Percentiles rank a stretch among this genome's conserved stretches.
Evolutionary conservation across 208 protist genomes (phyloP).

Genomic region (Balamuthia mandrillaris): DNA sequence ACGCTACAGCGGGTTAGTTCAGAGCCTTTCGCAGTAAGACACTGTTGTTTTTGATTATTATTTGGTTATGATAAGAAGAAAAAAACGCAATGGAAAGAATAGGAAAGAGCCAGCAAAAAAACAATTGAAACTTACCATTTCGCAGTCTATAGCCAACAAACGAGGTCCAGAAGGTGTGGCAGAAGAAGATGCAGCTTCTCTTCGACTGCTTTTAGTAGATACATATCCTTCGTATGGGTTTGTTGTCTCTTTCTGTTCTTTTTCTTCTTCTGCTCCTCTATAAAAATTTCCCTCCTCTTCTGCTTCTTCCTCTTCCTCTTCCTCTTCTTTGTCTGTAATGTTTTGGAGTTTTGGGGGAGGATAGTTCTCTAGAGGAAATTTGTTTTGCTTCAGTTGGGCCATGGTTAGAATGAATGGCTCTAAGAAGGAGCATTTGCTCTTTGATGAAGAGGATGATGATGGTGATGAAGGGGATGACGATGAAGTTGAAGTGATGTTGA

Average conservation of each 20-base stretch:
- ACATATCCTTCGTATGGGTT: not conserved
- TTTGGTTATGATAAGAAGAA: not conserved
- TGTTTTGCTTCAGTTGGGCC: not conserved
- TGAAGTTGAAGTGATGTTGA: too few species aligned
- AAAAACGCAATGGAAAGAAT: not conserved
- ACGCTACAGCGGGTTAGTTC: conserved; percentile 81
- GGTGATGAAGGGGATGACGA: too few species aligned
- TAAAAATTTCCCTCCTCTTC: too few species aligned
- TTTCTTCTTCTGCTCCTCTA: not conserved
- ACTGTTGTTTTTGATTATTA: conserved; percentile 3
- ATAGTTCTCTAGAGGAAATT: not conserved
- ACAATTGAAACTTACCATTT: conserved; percentile 71
- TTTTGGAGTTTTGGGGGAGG: too few species aligned
- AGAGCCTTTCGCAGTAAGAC: conserved; percentile 65
- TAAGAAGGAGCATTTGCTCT: too few species aligned
- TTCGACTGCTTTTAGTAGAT: not conserved
- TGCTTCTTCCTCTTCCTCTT: too few species aligned
- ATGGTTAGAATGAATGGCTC: not conserved
- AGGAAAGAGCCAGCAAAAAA: not conserved
- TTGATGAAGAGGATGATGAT: too few species aligned
- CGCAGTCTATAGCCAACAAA: conserved; percentile 82
- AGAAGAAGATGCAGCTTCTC: not conserved
- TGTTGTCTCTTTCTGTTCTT: not conserved
- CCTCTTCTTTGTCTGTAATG: too few species aligned
- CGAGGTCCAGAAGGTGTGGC: too few species aligned